Conservation (phyloP, 164 flowering plant genomes). For the Pachysandra terminalis region DNA sequence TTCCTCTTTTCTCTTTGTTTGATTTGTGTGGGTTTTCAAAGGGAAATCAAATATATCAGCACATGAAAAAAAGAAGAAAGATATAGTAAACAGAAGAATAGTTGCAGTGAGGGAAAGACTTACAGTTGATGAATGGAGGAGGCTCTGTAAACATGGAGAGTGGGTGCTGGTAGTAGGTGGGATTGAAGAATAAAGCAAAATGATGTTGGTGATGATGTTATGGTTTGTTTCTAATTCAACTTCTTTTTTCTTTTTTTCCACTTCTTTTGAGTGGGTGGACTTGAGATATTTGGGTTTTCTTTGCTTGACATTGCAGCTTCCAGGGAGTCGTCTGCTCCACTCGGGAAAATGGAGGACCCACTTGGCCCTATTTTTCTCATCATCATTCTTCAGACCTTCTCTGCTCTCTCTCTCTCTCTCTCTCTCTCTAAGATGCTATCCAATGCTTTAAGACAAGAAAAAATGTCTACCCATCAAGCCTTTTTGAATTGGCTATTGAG, state of each 20-base stretch:
- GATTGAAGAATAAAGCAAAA: constrained; percentile 16
- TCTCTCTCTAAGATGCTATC: background rate
- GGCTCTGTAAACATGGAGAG: constrained; percentile 18
- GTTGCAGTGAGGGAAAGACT: constrained; percentile 17
- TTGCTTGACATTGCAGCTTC: constrained; percentile 73
- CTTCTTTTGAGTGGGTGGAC: constrained; percentile 33
- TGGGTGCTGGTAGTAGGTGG: constrained; percentile 37
- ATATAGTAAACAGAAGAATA: background rate
- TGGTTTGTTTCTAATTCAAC: constrained; percentile 13
- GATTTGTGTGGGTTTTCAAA: background rate
- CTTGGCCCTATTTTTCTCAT: constrained; percentile 22
- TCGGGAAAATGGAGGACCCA: constrained; percentile 39
- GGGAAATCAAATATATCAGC: background rate
- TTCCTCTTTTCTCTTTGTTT: constrained; percentile 1
- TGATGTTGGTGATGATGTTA: constrained; percentile 32
- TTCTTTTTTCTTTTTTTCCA: constrained; percentile 4
- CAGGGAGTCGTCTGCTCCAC: constrained; percentile 37
- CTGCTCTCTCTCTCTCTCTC: background rate
- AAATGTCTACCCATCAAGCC: too few species aligned
- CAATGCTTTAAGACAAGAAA: too few species aligned
- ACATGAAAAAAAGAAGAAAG: background rate
- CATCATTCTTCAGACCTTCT: constrained; percentile 5
- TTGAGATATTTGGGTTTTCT: constrained; percentile 32
- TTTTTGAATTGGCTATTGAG: too few species aligned
- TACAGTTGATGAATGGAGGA: constrained; percentile 17